phyloP scores from a whole-genome alignment of 495 filamentous ascomycete genomes.

The Cercophora sp. region DNA sequence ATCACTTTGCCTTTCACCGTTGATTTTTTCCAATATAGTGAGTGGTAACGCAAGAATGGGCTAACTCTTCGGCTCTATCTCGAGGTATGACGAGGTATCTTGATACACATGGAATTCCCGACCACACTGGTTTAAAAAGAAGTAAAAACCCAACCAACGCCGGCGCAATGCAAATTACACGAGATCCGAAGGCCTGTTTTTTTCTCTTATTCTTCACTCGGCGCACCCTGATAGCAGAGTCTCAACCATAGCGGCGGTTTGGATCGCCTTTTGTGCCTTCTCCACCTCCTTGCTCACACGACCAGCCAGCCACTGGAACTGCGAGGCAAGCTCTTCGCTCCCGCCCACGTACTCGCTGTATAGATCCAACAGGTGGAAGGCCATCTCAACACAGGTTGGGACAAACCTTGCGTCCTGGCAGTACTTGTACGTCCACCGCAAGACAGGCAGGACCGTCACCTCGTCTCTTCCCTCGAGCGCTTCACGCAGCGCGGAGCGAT shows the following conservation, averaged over 20 bases:
- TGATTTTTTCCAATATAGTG: too few species aligned
- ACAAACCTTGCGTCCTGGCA: constrained; percentile 77
- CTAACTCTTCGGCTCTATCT: too few species aligned
- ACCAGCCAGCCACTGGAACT: constrained; percentile 59
- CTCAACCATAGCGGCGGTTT: constrained; percentile 80
- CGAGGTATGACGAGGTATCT: too few species aligned
- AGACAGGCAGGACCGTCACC: constrained; percentile 69
- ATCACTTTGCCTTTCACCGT: too few species aligned
- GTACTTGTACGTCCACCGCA: constrained; percentile 76
- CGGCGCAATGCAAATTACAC: constrained; percentile 16
- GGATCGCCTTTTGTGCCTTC: constrained; percentile 69
- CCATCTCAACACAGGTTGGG: constrained; percentile 70
- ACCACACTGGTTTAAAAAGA: too few species aligned
- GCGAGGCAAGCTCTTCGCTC: constrained; percentile 64
- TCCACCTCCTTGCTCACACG: constrained; percentile 75
- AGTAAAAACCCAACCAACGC: constrained; percentile 11
- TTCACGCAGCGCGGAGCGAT: constrained; percentile 80
- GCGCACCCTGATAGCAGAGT: constrained; percentile 51
- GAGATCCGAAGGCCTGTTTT: too few species aligned
- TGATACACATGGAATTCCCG: too few species aligned
- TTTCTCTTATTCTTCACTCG: background rate
- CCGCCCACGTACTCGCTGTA: constrained; percentile 78
- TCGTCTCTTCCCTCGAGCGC: constrained; percentile 83
- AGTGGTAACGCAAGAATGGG: too few species aligned
- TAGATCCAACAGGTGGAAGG: constrained; percentile 74